A percentile compares a stretch with the other conserved stretches of the same genome.
These are phyloP conservation scores for Coniosporium tulheliwenetii DNA, from an alignment of 2,329 filamentous ascomycete species.

Conservation along the genomic window DNA sequence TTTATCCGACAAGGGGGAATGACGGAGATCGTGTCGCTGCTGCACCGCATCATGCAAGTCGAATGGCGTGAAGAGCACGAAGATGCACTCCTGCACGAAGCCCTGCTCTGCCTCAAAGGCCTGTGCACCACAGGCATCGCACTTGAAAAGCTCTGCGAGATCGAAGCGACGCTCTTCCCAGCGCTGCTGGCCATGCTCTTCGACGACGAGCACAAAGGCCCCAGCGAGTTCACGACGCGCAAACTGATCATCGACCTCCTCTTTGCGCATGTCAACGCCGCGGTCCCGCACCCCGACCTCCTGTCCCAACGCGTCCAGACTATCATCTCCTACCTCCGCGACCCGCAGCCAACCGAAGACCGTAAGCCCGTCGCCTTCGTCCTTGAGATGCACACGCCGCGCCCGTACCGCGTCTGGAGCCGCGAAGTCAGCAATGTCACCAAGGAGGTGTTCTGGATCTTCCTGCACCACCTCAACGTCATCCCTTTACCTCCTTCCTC, in stretches of 20 bases:
- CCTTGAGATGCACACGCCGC: constrained; percentile 68
- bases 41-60: constrained; percentile 85
- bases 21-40: constrained; percentile 71
- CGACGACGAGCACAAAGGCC: constrained; percentile 94
- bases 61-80: constrained; percentile 99
- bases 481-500: constrained; percentile 43
- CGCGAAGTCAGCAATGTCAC: constrained; percentile 86
- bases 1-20: constrained; percentile 86
- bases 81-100: constrained; percentile 81
- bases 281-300: constrained; percentile 38
- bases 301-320: constrained; percentile 47
- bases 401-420: constrained; percentile 87
- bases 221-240: constrained; percentile 88
- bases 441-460: constrained; percentile 99
- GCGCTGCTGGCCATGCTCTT: constrained; percentile 80
- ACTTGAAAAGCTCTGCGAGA: constrained; percentile 62
- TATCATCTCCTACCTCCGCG: constrained; percentile 66
- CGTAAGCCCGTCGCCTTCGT: constrained; percentile 73
- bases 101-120: constrained; percentile 82
- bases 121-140: constrained; percentile 83
- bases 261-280: constrained; percentile 70
- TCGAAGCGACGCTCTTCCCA: constrained; percentile 71
- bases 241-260: constrained; percentile 79
- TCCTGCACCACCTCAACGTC: constrained; percentile 85
- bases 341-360: constrained; percentile 61